Evolutionary conservation across 2,329 filamentous ascomycete genomes (phyloP), one percentile per base, ranked within the genome.

Genomic region (Sarocladium strictum): DNA sequence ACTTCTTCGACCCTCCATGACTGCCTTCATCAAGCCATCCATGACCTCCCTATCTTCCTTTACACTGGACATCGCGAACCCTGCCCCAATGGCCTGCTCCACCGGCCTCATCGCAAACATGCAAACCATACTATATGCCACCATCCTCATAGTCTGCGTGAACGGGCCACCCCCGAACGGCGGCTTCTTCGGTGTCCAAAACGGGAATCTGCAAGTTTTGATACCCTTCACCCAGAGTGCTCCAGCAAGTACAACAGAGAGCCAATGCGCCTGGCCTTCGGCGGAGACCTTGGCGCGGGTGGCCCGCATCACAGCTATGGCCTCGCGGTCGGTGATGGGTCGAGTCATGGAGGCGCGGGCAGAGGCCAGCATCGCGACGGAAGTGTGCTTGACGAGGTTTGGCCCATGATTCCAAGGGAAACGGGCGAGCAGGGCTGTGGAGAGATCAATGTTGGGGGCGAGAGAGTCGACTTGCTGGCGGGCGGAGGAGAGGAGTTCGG

Each of bases 151-250:
- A 10, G 33, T 27, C 21, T 53, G 32, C 10, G 33, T 15, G 3
- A 53, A 9, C 17, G 50, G 50, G 9, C 50, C 32, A 26, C 50
- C 32, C 6, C 50, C 50, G 4, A 27, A 38, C 33, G 50, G 32
- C 50, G 29, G 27, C n/a, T 4, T 33, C 47, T 51, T 51, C 29
- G 47, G 47, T n/a, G 47, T 51, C 7, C 19, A 51, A 29, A 51
- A 51, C 5, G 47, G 47, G 17, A 51, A 51, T 29, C 47, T 51
- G 47, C 15, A 33, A 10, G 47, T 51, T 19, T 51, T 51, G 15
- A 32, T 21, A 17, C 47, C 47, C 3, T 29, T 11, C 23, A 11
- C 10, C 27, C 29, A 51, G 3, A 51, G 29, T 14, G 29, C 35
- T 9, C 27, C 50, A 17, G 50, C 50, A 4, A 53, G 6, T 6